Evolutionary conservation across 305 asterid genomes (phyloP).

Genomic region (Fraxinus greggii): DNA sequence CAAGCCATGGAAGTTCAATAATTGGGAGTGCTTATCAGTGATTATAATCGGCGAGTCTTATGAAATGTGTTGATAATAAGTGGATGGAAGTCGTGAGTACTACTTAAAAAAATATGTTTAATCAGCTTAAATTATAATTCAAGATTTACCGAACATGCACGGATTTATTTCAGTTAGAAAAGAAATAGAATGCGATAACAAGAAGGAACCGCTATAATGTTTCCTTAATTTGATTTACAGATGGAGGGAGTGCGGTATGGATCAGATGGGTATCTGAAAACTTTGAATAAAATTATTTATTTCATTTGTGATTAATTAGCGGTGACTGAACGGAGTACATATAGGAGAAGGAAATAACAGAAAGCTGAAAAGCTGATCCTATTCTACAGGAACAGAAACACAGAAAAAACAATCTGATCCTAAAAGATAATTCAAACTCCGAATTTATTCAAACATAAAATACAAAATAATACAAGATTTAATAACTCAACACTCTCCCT

Average conservation of each 20-base stretch:
- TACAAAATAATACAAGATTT: too few species aligned
- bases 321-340: neutral
- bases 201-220: neutral
- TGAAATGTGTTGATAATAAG: neutral
- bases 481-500: neutral
- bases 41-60: neutral
- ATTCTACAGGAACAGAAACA: neutral
- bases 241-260: neutral
- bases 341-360: neutral
- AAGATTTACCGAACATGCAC: neutral
- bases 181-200: neutral
- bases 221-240: neutral
- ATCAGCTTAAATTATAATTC: neutral
- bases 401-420: neutral
- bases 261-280: neutral
- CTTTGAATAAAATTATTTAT: too few species aligned
- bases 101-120: neutral
- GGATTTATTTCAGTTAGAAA: neutral
- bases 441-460: neutral
- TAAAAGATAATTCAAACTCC: neutral
- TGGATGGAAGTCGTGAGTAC: neutral
- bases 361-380: neutral
- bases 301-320: neutral
- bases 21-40: neutral
- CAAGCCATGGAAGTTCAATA: neutral